Conservation (phyloP, 2,329 filamentous ascomycete species). For the Colletotrichum costaricense region DNA sequence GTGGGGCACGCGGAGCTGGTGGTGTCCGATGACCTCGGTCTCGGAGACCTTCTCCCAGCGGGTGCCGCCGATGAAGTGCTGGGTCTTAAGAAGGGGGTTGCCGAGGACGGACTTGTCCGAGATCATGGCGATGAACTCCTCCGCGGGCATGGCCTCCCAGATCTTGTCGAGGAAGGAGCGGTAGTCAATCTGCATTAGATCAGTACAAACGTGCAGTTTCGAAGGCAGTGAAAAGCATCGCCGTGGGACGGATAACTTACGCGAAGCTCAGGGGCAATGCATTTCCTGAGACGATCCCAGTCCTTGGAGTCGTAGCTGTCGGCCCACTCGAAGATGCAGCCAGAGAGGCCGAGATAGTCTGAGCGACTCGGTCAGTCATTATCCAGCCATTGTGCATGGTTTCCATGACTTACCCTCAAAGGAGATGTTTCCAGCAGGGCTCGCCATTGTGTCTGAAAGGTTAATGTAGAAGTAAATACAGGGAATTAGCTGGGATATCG, state of each 20-base stretch:
- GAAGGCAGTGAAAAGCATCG: slow-evolving; percentile 45
- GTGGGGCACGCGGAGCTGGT: slow-evolving; percentile 72
- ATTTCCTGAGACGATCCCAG: slow-evolving; percentile 67
- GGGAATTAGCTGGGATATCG: neutral
- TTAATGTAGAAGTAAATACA: neutral
- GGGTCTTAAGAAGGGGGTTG: slow-evolving; percentile 70
- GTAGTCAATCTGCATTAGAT: slow-evolving; percentile 73
- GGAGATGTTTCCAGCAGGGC: slow-evolving; percentile 31
- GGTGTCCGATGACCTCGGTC: slow-evolving; percentile 68
- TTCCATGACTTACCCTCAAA: slow-evolving; percentile 60
- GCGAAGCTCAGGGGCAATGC: slow-evolving; percentile 59
- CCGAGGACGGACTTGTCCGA: slow-evolving; percentile 68
- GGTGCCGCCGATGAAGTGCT: slow-evolving; percentile 72
- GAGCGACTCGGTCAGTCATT: slow-evolving; percentile 49
- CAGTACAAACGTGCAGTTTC: neutral
- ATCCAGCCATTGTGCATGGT: slow-evolving; percentile 44
- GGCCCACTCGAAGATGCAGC: slow-evolving; percentile 69
- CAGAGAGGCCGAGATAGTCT: slow-evolving; percentile 63
- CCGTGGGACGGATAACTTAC: slow-evolving; percentile 63
- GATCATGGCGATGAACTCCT: slow-evolving; percentile 71
- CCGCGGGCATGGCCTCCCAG: slow-evolving; percentile 71
- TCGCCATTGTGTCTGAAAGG: slow-evolving; percentile 18
- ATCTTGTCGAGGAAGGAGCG: slow-evolving; percentile 66
- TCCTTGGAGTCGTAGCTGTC: slow-evolving; percentile 76
- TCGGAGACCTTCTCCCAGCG: slow-evolving; percentile 69